Base-by-base conservation (phyloP, 2,329 filamentous ascomycete species). In the Neopestalotiopsis clavispora region DNA sequence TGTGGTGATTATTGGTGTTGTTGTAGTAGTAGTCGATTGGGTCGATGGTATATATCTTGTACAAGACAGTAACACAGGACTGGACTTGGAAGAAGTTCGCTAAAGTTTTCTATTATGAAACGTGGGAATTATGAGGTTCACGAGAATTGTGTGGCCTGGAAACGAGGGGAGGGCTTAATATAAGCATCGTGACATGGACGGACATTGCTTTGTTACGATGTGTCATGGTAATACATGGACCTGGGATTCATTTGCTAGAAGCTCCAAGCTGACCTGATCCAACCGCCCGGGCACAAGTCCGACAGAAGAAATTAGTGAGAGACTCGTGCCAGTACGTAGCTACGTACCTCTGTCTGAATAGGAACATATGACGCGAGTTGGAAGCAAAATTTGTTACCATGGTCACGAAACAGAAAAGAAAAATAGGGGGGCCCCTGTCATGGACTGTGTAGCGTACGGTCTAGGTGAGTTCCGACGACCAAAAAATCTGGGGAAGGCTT, bases 151-250 rank as follows among this genome's bases (percentile, higher is more conserved):
- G 59, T 62, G 34, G 38, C 42, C 34, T 30, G 45, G 45, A 52
- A 52, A 42, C n/a, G 57, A 63, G 57, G 66, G 66, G 20, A 67
- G 58, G 45, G 66, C 57, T 63, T 67, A 49, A 62, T 67, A 67
- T 67, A 67, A 30, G 40, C 66, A 66, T 67, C 66, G 42, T 57
- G 66, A 67, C 14, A 57, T n/a, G n/a, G 56, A 57, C 14, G 57
- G 57, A 20, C 23, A 67, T 58, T 20, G 38, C 58, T 56, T 52
- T 38, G 66, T 61, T 63, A 61, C 32, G 34, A 57, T 67, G 59
- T 67, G 66, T 61, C 66, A 67, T 67, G 38, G 66, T 67, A 67
- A 63, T 57, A 63, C 58, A 52, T 34, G n/a, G 45, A 23, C 5
- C 52, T 38, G 23, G 30, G 59, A 34, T 14, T 52, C 57, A 59